These are phyloP conservation scores for Pleoardoris graminearum DNA, from an alignment of 2,329 filamentous ascomycete species.

Conservation along the genomic window DNA sequence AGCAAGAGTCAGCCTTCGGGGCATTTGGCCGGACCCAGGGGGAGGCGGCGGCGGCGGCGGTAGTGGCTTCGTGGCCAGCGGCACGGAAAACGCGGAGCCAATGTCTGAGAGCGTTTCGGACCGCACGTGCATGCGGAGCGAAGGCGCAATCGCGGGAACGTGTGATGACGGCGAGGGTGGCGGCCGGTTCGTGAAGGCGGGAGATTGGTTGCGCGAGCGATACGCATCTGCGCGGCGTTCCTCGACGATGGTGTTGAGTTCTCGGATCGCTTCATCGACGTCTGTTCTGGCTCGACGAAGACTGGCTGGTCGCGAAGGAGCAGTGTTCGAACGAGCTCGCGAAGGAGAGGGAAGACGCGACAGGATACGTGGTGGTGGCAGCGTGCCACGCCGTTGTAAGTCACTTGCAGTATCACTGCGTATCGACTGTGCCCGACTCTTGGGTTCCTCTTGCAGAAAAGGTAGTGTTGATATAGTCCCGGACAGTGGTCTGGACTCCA, in stretches of 20 bases:
- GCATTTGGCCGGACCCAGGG: conserved; percentile 9
- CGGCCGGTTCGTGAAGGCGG: conserved; percentile 32
- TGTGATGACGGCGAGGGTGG: conserved; percentile 45
- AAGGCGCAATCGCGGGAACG: conserved; percentile 52
- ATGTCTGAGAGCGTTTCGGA: conserved; percentile 54
- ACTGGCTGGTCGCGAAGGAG: conserved; percentile 40
- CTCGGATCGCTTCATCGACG: conserved; percentile 52
- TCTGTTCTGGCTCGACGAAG: conserved; percentile 44
- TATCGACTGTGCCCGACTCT: conserved; percentile 21
- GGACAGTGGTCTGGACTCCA: conserved; percentile 22
- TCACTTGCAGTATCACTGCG: conserved; percentile 19
- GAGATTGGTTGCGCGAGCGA: conserved; percentile 32
- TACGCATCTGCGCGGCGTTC: conserved; percentile 49
- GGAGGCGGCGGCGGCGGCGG: conserved; percentile 23
- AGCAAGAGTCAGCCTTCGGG: conserved; percentile 29
- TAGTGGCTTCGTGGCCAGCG: conserved; percentile 35
- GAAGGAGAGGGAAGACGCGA: conserved; percentile 40
- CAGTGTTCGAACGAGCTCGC: conserved; percentile 42
- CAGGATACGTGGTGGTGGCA: conserved; percentile 34
- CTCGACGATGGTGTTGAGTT: conserved; percentile 55
- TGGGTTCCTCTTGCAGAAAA: conserved; percentile 31
- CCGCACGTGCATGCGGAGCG: conserved; percentile 50
- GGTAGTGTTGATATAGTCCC: conserved; percentile 26
- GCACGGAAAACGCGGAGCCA: conserved; percentile 52
- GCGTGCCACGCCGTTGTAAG: conserved; percentile 25